Base-by-base conservation (phyloP, 1,139 yeast species). In the Nakaseomyces delphensis region DNA sequence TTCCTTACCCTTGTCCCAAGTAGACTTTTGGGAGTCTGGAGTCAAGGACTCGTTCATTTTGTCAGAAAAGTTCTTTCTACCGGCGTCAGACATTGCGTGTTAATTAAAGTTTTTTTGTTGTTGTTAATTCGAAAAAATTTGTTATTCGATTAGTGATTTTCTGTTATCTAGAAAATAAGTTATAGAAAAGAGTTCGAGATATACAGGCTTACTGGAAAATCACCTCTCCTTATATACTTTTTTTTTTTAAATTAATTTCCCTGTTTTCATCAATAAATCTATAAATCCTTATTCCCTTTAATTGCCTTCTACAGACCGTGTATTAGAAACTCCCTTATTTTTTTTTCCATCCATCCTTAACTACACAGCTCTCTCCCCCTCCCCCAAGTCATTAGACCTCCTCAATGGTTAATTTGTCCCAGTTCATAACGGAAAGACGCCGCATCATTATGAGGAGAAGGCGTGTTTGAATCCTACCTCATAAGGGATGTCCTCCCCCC, bases 51-150 rank as follows among this genome's bases (percentile, higher is more conserved):
- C 94, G 45, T 70, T 43, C 51, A 75, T 67, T 68, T 85, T 84
- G 63, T 79, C 82, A 53, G 80, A 56, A 59, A 86, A 72, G 60
- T 72, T 67, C 67, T 84, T 84, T 81, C 94, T 83, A 55, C 84
- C 85, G 49, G 73, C 62, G 76, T 81, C 87, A 57, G 86, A 76
- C 87, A 81, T 81, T 52, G 20, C n/a, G n/a, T n/a, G n/a, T n/a
- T 54, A 33, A 20, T 29, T 41, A 36, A 9, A 47, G 27, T 19
- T 40, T 43, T 39, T 41, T 42, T 43, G 25, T 39, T 40, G 39
- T 37, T 19, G 25, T 33, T n/a, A 5, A n/a, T 16, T 30, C 11
- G 36, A 16, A 19, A n/a, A 30, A 30, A 7, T 11, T 13, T n/a
- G 10, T 20, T 21, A 13, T 33, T 33, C 27, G 27, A 13, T 25